phyloP scores from a whole-genome alignment of 2,329 filamentous ascomycete genomes.

The Cytospora paraplurivora region DNA sequence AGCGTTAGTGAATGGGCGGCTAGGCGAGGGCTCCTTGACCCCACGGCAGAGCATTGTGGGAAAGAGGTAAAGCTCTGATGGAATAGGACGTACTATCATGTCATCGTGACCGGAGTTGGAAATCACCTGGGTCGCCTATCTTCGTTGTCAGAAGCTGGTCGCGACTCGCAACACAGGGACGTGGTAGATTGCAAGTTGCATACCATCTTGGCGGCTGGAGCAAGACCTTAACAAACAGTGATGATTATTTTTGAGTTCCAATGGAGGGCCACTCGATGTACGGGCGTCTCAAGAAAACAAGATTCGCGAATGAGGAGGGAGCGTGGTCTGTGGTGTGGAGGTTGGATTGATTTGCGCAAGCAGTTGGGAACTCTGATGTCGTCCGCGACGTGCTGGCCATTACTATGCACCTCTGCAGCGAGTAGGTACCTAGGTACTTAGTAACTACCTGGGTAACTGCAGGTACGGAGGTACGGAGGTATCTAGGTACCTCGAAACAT shows the following conservation, averaged over 20 bases:
- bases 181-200: constrained; percentile 12
- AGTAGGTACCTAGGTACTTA: too few species aligned
- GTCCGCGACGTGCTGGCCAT: constrained; percentile 1
- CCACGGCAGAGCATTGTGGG: constrained; percentile 21
- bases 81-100: constrained; percentile 83
- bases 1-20: constrained; percentile 23
- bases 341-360: neutral
- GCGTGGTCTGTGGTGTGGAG: neutral
- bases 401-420: neutral
- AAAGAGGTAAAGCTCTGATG: neutral
- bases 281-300: neutral
- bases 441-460: neutral
- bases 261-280: neutral
- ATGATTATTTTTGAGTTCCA: neutral
- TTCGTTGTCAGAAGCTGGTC: constrained; percentile 18
- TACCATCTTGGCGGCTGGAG: constrained; percentile 28
- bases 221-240: neutral
- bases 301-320: neutral
- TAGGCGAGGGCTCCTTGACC: constrained; percentile 22
- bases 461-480: neutral
- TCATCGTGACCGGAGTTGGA: constrained; percentile 92
- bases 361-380: constrained; percentile 1
- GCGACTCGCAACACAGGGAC: neutral
- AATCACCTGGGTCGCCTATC: constrained; percentile 68
- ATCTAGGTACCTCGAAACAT: neutral